Percentiles rank a stretch among this genome's conserved stretches.
Evolutionary conservation across 306 rosid genomes (phyloP).

Genomic region (Trifolium pratense): DNA sequence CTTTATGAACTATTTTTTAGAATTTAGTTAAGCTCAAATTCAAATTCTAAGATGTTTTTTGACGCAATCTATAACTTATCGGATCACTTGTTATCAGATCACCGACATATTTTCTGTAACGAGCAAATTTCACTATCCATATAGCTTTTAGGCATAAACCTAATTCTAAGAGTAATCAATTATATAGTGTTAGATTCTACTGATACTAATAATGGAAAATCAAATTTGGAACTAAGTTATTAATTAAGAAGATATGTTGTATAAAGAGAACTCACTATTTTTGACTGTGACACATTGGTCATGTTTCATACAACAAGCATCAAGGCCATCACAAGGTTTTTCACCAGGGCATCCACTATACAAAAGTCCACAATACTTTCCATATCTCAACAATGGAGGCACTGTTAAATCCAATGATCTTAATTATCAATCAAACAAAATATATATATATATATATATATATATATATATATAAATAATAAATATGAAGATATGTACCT

Average conservation of each 20-base stretch:
- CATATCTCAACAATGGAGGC: constrained; percentile 89
- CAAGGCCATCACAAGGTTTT: constrained; percentile 95
- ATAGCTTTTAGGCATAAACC: not conserved
- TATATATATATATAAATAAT: no score
- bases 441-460: not conserved
- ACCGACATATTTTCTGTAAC: no score
- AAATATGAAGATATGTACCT: constrained; percentile 49
- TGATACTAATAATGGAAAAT: not conserved
- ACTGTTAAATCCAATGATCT: constrained; percentile 47
- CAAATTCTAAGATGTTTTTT: not conserved
- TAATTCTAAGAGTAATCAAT: not conserved
- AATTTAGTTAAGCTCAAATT: not conserved
- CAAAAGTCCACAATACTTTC: constrained; percentile 87
- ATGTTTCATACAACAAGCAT: constrained; percentile 90
- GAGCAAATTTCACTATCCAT: not conserved
- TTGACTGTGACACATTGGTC: constrained; percentile 75
- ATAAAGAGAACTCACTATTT: constrained; percentile 64
- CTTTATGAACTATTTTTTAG: not conserved
- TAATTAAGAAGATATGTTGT: not conserved
- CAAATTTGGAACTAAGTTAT: constrained; percentile 12
- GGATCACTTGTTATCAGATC: no score
- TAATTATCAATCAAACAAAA: not conserved
- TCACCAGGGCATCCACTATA: constrained; percentile 96
- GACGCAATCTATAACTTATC: no score
- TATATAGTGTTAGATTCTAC: not conserved